Percentiles rank a stretch among this genome's conserved stretches.
Evolutionary conservation across 306 rosid species (phyloP).

Genomic region (Geum urbanum): DNA sequence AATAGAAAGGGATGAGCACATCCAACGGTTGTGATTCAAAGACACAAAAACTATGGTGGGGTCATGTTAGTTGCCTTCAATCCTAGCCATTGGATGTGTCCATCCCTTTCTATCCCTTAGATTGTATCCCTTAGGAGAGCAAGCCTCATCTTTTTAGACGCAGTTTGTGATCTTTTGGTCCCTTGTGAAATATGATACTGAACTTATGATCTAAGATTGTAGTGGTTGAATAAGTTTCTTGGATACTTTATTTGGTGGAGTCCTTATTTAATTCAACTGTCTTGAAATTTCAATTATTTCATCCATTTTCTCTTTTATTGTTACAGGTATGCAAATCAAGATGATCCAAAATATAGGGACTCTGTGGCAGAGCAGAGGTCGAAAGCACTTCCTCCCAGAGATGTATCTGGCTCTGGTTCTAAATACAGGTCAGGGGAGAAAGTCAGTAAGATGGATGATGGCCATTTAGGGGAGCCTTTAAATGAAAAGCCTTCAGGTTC

Average conservation of each 20-base stretch:
- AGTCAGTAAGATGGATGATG: slow-evolving; percentile 58
- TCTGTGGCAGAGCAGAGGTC: slow-evolving; percentile 51
- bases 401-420: slow-evolving; percentile 49
- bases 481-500: slow-evolving; percentile 73
- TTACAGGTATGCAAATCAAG: slow-evolving; percentile 58
- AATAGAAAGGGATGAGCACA: too few relatives aligned
- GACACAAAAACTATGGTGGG: too few relatives aligned
- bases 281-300: neutral
- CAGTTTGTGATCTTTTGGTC: neutral
- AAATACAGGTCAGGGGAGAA: slow-evolving; percentile 68
- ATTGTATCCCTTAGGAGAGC: too few relatives aligned
- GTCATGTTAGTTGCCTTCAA: too few relatives aligned
- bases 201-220: neutral
- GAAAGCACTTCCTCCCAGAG: slow-evolving; percentile 52
- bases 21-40: too few relatives aligned
- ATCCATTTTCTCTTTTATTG: slow-evolving; percentile 16
- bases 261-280: neutral
- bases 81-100: too few relatives aligned
- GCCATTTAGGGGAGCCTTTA: slow-evolving; percentile 51
- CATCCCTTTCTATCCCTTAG: too few relatives aligned
- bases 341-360: slow-evolving; percentile 65
- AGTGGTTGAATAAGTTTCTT: neutral
- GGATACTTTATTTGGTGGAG: neutral
- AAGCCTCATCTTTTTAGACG: neutral
- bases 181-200: neutral